Evolutionary conservation across 2,329 filamentous ascomycete species (phyloP).

Genomic region (Beauveria asiatica): DNA sequence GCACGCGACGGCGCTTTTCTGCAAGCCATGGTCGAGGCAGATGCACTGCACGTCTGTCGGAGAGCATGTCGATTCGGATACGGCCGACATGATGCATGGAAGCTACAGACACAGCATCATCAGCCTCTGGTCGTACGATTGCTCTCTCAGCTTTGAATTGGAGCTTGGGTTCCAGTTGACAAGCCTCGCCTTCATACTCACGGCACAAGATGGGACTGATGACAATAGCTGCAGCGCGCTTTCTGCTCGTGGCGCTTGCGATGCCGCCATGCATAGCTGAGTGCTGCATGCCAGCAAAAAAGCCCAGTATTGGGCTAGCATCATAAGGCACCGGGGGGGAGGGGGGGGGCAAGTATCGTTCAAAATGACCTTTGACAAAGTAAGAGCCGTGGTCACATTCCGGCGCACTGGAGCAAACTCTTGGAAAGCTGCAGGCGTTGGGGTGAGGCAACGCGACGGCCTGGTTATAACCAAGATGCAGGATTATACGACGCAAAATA

Average conservation of each 20-base stretch:
- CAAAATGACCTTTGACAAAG: neutral
- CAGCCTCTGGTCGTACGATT: neutral
- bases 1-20: neutral
- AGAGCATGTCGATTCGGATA: neutral
- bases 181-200: neutral
- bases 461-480: neutral
- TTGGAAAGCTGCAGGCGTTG: neutral
- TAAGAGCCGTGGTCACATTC: neutral
- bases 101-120: neutral
- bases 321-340: neutral
- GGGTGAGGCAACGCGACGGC: neutral
- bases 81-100: neutral
- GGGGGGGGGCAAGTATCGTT: no score
- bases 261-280: neutral
- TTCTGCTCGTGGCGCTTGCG: neutral
- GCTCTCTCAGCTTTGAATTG: neutral
- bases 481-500: no score
- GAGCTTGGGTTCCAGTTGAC: no score
- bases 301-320: neutral
- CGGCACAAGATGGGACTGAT: neutral
- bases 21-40: neutral
- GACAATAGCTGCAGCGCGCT: neutral
- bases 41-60: neutral
- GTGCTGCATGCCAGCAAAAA: neutral
- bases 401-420: neutral